A percentile compares a stretch with the other conserved stretches of the same genome.
Evolutionary conservation across 2,329 filamentous ascomycete species (phyloP).

Genomic region (Pochonia chlamydosporia): DNA sequence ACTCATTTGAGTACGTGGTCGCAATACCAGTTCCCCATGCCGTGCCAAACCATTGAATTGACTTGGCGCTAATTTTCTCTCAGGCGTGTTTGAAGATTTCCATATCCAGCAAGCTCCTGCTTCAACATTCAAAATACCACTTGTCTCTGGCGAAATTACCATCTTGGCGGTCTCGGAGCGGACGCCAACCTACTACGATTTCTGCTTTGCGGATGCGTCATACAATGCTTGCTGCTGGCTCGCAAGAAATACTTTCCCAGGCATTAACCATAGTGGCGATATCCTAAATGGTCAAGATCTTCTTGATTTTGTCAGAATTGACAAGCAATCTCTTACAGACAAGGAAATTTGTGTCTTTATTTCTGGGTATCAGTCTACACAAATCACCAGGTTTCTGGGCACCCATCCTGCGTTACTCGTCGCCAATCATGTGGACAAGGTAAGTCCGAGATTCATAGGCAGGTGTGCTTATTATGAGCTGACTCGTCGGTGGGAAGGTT

Average conservation of each 20-base stretch:
- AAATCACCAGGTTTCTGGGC: conserved; percentile 12
- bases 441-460: no score
- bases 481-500: conserved; percentile 4
- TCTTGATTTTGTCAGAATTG: conserved; percentile 10
- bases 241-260: conserved; percentile 9
- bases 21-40: no score
- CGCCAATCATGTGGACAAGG: conserved; percentile 14
- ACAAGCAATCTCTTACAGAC: conserved; percentile 6
- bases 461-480: not conserved
- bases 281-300: conserved; percentile 5
- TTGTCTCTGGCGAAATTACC: conserved; percentile 8
- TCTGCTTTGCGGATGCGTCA: conserved; percentile 11
- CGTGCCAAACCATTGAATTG: conserved; percentile 5
- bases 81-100: conserved; percentile 11
- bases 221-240: conserved; percentile 10
- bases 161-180: conserved; percentile 12
- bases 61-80: not conserved
- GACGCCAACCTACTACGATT: conserved; percentile 12
- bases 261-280: conserved; percentile 12
- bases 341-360: conserved; percentile 14
- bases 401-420: conserved; percentile 14
- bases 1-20: no score
- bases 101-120: conserved; percentile 11
- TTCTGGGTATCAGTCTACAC: conserved; percentile 9
- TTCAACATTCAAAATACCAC: conserved; percentile 8